Evolutionary conservation across 345 rosid genomes (phyloP).

Genomic region (Eutrema heterophyllum): DNA sequence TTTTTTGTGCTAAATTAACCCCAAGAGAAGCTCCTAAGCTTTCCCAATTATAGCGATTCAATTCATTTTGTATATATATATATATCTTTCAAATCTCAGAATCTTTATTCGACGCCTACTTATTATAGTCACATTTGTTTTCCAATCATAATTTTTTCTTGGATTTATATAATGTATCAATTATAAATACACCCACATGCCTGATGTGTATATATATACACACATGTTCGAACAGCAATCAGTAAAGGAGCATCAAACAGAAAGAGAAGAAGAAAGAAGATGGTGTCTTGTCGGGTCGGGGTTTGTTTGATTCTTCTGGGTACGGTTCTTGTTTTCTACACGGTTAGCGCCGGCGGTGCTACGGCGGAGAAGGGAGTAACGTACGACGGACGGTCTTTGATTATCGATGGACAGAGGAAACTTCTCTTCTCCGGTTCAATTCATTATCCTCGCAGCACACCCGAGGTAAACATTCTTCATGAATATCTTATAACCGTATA

Average conservation of each 20-base stretch:
- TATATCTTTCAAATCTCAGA: conserved; percentile 9
- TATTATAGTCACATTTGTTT: neutral
- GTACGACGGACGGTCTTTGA: conserved; percentile 50
- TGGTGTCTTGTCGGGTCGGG: conserved; percentile 10
- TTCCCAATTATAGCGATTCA: conserved; percentile 5
- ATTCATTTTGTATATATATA: neutral
- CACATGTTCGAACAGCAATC: neutral
- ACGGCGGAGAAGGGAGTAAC: conserved; percentile 31
- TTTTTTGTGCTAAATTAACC: too few relatives aligned
- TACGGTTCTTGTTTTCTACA: conserved; percentile 6
- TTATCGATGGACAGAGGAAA: conserved; percentile 46
- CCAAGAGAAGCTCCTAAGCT: neutral
- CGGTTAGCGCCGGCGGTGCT: neutral
- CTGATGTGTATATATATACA: conserved; percentile 5
- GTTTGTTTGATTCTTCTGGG: conserved; percentile 18
- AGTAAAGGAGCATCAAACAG: neutral
- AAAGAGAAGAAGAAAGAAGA: conserved; percentile 1
- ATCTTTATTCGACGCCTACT: conserved; percentile 1
- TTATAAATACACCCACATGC: conserved; percentile 19
- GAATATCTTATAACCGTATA: neutral
- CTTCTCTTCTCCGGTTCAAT: conserved; percentile 56
- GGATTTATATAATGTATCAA: conserved; percentile 10
- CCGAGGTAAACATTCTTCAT: conserved; percentile 34
- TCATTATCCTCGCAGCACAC: conserved; percentile 64
- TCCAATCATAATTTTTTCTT: neutral